These are phyloP conservation scores for Trichoderma brevicompactum DNA, from an alignment of 2,329 filamentous ascomycete species.

Conservation along the genomic window DNA sequence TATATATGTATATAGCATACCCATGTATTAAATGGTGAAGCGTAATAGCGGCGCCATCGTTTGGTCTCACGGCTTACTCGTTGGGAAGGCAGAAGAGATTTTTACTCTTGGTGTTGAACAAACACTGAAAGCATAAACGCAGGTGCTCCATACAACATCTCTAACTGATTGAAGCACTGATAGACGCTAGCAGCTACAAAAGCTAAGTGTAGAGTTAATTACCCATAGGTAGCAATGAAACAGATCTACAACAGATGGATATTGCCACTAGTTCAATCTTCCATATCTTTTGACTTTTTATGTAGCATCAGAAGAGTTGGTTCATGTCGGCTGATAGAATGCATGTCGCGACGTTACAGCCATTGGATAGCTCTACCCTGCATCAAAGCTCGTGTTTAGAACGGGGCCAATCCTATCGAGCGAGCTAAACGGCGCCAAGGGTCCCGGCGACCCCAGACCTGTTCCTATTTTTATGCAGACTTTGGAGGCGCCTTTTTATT, in stretches of 20 bases:
- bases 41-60: too few species aligned
- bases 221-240: background rate
- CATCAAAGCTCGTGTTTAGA: constrained; percentile 17
- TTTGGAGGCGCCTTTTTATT: background rate
- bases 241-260: background rate
- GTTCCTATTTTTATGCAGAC: constrained; percentile 21
- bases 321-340: background rate
- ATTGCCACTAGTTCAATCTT: background rate
- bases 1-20: too few species aligned
- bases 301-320: too few species aligned
- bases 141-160: too few species aligned
- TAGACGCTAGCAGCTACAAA: background rate
- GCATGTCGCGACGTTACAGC: background rate
- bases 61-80: too few species aligned
- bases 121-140: too few species aligned
- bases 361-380: background rate
- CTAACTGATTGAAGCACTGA: too few species aligned
- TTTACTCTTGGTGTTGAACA: too few species aligned
- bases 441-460: constrained; percentile 1
- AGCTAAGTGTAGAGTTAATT: background rate
- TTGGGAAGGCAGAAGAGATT: too few species aligned
- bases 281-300: too few species aligned
- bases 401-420: background rate
- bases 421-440: background rate
- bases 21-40: too few species aligned